A percentile compares a stretch with the other conserved stretches of the same genome.
Evolutionary conservation across 139 green algal species (phyloP).

Genomic region (Tetraselmis chui): DNA sequence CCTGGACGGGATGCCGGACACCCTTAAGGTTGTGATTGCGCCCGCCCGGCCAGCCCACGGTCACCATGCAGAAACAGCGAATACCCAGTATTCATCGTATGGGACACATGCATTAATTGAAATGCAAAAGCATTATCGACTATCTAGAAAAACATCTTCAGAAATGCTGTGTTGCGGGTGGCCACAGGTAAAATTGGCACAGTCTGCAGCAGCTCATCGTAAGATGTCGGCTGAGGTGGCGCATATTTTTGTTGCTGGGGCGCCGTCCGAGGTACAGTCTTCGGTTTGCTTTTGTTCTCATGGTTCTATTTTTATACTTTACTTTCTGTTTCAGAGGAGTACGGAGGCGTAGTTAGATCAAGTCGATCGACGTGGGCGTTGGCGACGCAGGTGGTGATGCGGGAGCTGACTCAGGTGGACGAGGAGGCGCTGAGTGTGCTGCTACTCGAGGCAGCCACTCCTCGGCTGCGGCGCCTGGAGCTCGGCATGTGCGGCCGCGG

Average conservation of each 20-base stretch:
- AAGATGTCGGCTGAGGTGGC: not conserved
- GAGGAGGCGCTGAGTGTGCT: not conserved
- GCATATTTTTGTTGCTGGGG: not conserved
- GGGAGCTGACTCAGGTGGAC: not conserved
- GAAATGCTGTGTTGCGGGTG: too few species aligned
- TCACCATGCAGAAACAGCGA: too few species aligned
- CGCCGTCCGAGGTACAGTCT: not conserved
- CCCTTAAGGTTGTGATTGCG: not conserved
- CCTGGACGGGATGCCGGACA: not conserved
- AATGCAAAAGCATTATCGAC: too few species aligned
- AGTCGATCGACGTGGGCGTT: too few species aligned
- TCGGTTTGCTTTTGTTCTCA: too few species aligned
- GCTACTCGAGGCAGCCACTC: not conserved
- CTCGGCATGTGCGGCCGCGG: not conserved
- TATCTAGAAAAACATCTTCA: too few species aligned
- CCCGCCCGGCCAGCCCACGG: too few species aligned
- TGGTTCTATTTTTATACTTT: too few species aligned
- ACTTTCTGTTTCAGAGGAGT: too few species aligned
- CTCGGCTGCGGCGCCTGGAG: not conserved
- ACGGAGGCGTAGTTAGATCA: too few species aligned
- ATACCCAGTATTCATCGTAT: too few species aligned
- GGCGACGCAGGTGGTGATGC: not conserved
- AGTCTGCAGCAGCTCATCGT: not conserved
- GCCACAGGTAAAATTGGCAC: not conserved
- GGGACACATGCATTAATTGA: too few species aligned